A percentile compares a stretch with the other conserved stretches of the same genome.
These are phyloP conservation scores for Globisporangium radiosum DNA, from an alignment of 352 stramenopile genomes.

Conservation along the genomic window DNA sequence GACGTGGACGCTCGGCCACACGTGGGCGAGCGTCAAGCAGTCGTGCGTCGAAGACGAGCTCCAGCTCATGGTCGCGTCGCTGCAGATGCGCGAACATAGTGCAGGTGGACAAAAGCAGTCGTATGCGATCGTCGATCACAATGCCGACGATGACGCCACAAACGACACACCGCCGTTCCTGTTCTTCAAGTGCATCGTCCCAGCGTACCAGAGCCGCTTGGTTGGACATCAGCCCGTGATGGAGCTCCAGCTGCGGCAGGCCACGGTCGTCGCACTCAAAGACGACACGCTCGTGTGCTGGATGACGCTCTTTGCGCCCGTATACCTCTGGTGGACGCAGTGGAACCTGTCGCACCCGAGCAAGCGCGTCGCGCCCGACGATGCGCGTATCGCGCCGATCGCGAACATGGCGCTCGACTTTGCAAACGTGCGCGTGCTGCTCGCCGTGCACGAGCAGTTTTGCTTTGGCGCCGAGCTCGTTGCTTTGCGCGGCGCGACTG, in stretches of 20 bases:
- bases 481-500: constrained; percentile 19
- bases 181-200: constrained; percentile 56
- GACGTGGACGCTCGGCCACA: constrained; percentile 50
- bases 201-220: constrained; percentile 74
- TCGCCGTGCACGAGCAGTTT: constrained; percentile 49
- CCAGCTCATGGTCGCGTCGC: constrained; percentile 48
- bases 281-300: constrained; percentile 72
- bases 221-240: constrained; percentile 67
- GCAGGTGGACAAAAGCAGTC: constrained; percentile 10
- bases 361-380: constrained; percentile 34
- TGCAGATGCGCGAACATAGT: constrained; percentile 50
- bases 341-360: constrained; percentile 72
- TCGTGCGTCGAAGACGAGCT: constrained; percentile 83
- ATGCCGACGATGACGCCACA: constrained; percentile 2
- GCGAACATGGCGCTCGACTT: constrained; percentile 47
- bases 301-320: constrained; percentile 71
- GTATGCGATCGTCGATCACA: constrained; percentile 37
- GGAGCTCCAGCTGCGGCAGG: constrained; percentile 36
- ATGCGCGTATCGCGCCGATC: constrained; percentile 62
- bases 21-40: constrained; percentile 56
- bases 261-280: constrained; percentile 51
- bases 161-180: constrained; percentile 23
- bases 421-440: constrained; percentile 40
- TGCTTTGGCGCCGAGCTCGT: constrained; percentile 47
- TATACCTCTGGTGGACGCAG: constrained; percentile 83